Evolutionary conservation across 1,284 basidiomycete genomes (phyloP).

Genomic region (Laetiporus sulphureus): DNA sequence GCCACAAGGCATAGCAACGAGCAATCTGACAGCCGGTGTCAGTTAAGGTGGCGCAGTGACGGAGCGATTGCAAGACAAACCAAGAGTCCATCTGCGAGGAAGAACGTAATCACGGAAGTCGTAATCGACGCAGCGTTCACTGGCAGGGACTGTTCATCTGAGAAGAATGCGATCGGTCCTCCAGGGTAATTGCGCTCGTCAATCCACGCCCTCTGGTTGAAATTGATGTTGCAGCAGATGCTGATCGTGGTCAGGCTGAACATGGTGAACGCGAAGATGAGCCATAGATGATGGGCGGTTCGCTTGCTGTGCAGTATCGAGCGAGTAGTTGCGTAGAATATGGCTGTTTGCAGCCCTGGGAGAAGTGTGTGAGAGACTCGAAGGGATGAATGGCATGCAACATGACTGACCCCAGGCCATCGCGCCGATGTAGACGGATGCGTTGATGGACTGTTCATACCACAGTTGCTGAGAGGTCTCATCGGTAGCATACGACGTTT

Average conservation of each 20-base stretch:
- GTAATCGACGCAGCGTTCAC: slow-evolving; percentile 24
- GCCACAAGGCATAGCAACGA: slow-evolving; percentile 26
- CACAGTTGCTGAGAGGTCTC: slow-evolving; percentile 18
- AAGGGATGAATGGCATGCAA: too few relatives aligned
- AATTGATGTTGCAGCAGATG: slow-evolving; percentile 16
- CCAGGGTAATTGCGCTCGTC: slow-evolving; percentile 28
- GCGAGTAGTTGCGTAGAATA: slow-evolving; percentile 3
- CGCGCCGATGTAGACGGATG: slow-evolving; percentile 22
- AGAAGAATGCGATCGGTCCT: slow-evolving; percentile 23
- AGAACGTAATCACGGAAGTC: slow-evolving; percentile 20
- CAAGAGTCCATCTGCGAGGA: slow-evolving; percentile 25
- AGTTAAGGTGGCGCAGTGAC: too few relatives aligned
- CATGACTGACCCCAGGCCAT: slow-evolving; percentile 24
- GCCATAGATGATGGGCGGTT: too few relatives aligned
- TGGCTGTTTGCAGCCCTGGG: slow-evolving; percentile 10
- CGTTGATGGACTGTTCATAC: slow-evolving; percentile 25
- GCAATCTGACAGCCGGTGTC: too few relatives aligned
- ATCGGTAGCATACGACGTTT: slow-evolving; percentile 12
- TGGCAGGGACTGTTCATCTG: slow-evolving; percentile 10
- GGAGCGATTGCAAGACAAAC: too few relatives aligned
- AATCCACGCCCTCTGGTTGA: slow-evolving; percentile 25
- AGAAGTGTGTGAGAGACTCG: too few relatives aligned
- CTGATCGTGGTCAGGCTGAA: slow-evolving; percentile 25
- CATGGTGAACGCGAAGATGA: slow-evolving; percentile 20
- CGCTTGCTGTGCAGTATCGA: too few relatives aligned